Base-by-base conservation (phyloP, 768 basidiomycete species). In the Tylopilus intermedius region DNA sequence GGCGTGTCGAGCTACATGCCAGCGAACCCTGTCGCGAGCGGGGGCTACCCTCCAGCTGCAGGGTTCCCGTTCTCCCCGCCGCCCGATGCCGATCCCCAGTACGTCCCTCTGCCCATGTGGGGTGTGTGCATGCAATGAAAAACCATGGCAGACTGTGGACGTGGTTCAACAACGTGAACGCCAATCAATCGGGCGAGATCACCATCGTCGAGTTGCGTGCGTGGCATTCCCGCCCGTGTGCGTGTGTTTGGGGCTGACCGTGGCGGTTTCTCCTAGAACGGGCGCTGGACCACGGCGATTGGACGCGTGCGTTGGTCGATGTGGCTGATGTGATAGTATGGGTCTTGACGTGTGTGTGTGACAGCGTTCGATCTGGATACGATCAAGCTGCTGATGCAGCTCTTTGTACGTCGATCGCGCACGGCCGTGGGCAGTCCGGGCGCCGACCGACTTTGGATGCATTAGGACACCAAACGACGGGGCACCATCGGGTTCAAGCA, bases 361-460 rank as follows among this genome's bases (percentile, higher is more conserved):
- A 6, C 49, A 89, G 88, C 84, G 5, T 92, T 92, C 62, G 90
- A 91, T 71, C 72, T 88, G 50, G 90, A 91, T 62, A 92, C 90
- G 24, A 86, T 91, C 67, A 90, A 89, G 73, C 76, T 91, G 32
- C 74, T 91, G 56, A 90, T 93, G 84, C 76, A 76, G 24, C 58
- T 92, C 56, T 92, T 93, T 67, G 88, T 88, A 50, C 61, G 84
- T 58, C n/a, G 67, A 21, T 7, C 49, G 39, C 15, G 22, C n/a
- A 4, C 8, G 8, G 41, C 4, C 18, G 18, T 18, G 18, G 18
- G 18, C 18, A 18, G 18, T 18, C 18, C 18, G 18, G 18, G 18
- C 18, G 18, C 18, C 18, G 18, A 18, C 38, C 6, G 4, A 9
- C 8, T 8, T 8, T 3, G 6, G 38, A 39, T n/a, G 15, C n/a